phyloP scores from a whole-genome alignment of 2,329 filamentous ascomycete genomes.

The Neurospora sp. region DNA sequence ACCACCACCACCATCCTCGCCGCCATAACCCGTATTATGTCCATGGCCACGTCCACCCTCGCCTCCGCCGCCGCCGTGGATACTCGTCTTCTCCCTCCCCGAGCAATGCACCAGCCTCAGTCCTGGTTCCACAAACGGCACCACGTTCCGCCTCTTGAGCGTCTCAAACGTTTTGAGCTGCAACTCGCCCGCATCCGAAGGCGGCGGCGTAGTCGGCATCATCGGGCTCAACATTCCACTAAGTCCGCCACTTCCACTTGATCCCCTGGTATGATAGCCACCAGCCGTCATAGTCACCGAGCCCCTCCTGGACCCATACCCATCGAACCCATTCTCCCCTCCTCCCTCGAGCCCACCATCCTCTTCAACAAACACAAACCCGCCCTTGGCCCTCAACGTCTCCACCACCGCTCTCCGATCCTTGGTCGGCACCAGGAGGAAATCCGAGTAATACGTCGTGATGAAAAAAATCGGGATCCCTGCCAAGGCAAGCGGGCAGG shows the following conservation, averaged over 20 bases:
- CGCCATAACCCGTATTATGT: conserved; percentile 16
- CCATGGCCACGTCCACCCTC: background rate
- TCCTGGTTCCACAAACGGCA: conserved; percentile 57
- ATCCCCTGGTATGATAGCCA: background rate
- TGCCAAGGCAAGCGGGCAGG: conserved; percentile 79
- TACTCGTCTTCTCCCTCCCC: conserved; percentile 39
- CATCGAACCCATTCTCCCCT: background rate
- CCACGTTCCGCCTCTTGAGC: conserved; percentile 68
- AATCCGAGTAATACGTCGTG: conserved; percentile 95
- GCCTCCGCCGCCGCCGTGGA: background rate
- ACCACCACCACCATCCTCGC: background rate
- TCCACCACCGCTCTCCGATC: conserved; percentile 65
- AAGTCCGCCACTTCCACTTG: background rate
- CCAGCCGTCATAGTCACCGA: background rate
- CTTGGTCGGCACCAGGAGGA: conserved; percentile 78
- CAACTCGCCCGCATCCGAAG: conserved; percentile 67
- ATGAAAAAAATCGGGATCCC: conserved; percentile 98
- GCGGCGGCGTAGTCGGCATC: conserved; percentile 60
- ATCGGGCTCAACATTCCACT: background rate
- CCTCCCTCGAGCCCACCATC: conserved; percentile 23
- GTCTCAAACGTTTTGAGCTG: conserved; percentile 74
- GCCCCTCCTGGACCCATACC: background rate
- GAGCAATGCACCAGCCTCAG: conserved; percentile 77
- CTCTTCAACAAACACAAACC: conserved; percentile 67
- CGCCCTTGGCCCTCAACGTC: conserved; percentile 64